A percentile compares a stretch with the other conserved stretches of the same genome.
Conservation (phyloP, 257 asterid genomes). For the Solanum appendiculatum region DNA sequence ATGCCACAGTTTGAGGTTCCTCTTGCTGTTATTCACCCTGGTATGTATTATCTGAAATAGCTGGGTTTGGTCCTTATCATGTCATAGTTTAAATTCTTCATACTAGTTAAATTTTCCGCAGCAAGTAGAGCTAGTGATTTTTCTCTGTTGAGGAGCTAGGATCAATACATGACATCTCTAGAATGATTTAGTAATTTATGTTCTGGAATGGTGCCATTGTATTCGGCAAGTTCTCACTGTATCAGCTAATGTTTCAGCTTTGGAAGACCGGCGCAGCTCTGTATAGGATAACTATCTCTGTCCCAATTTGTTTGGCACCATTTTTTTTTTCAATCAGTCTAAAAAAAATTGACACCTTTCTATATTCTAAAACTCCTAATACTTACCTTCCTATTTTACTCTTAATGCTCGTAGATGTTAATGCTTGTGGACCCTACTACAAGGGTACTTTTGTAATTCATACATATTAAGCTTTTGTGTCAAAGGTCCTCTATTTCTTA, state of each 20-base stretch:
- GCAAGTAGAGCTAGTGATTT: background rate
- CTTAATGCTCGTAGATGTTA: background rate
- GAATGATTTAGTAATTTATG: background rate
- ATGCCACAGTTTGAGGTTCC: slow-evolving; percentile 27
- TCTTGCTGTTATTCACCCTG: slow-evolving; percentile 36
- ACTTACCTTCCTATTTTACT: background rate
- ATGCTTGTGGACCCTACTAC: background rate
- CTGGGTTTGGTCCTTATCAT: background rate
- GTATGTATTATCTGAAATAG: slow-evolving; percentile 20
- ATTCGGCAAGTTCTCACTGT: background rate
- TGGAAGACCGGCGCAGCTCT: background rate
- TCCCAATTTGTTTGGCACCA: background rate
- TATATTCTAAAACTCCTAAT: background rate
- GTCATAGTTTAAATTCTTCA: background rate
- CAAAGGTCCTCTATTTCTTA: background rate
- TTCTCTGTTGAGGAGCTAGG: background rate
- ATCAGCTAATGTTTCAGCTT: background rate
- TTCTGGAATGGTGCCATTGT: background rate
- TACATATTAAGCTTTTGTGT: background rate
- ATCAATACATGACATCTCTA: background rate
- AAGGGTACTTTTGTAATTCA: background rate
- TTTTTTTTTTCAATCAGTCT: background rate
- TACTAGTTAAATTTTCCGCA: background rate
- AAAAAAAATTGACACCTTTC: background rate
- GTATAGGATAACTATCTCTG: background rate